Percentiles rank a stretch among this genome's conserved stretches.
Conservation (phyloP, 805 yeast species). For the Metschnikowia kofuensis region DNA sequence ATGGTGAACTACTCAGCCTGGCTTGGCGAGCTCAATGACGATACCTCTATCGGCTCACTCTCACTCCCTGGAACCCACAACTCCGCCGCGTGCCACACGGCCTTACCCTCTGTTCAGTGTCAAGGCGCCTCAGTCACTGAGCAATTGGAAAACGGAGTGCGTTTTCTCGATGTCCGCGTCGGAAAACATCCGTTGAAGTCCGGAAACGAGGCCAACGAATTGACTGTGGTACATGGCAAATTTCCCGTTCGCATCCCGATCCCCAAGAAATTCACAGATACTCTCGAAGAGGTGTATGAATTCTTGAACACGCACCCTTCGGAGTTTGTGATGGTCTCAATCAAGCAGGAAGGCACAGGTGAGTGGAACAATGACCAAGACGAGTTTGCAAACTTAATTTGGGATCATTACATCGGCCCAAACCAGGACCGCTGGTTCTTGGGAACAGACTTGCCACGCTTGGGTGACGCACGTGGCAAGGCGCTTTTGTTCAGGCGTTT, state of each 20-base stretch:
- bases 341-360: constrained; percentile 73
- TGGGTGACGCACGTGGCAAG: constrained; percentile 67
- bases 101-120: constrained; percentile 75
- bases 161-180: constrained; percentile 67
- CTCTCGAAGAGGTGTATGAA: constrained; percentile 55
- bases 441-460: constrained; percentile 50
- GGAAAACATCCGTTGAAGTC: constrained; percentile 55
- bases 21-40: constrained; percentile 54
- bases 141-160: constrained; percentile 70
- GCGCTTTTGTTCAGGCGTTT: constrained; percentile 66
- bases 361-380: constrained; percentile 60
- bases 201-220: constrained; percentile 49
- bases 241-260: constrained; percentile 67
- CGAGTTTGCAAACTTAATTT: constrained; percentile 61
- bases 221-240: constrained; percentile 71
- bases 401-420: constrained; percentile 53
- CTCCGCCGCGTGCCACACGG: constrained; percentile 67
- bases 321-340: constrained; percentile 63
- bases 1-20: constrained; percentile 48
- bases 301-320: constrained; percentile 51
- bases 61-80: constrained; percentile 86
- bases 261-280: constrained; percentile 50
- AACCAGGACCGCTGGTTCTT: constrained; percentile 60
- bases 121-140: constrained; percentile 59
- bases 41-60: constrained; percentile 48